Conservation (phyloP, 352 stramenopile genomes). For the Globisporangium paroecandrum region DNA sequence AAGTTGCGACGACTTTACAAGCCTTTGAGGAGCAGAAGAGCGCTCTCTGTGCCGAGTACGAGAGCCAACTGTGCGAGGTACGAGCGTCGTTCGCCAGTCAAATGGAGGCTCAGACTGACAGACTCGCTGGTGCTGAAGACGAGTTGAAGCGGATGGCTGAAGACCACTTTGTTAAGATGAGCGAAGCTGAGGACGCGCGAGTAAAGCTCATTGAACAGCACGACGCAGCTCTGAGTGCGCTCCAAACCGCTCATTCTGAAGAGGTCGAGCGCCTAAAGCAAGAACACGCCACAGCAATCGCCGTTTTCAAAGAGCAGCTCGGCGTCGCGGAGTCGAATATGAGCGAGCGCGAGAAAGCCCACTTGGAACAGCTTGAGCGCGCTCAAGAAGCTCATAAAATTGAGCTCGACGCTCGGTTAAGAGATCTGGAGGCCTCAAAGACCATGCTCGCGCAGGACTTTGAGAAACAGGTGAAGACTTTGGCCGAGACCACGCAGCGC, state of each 20-base stretch:
- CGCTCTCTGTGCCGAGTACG: not conserved
- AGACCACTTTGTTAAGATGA: not conserved
- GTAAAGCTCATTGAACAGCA: not conserved
- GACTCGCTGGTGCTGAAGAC: not conserved
- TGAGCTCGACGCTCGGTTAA: not conserved
- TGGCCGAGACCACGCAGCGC: conserved; percentile 3
- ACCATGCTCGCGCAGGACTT: conserved; percentile 6
- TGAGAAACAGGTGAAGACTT: not conserved
- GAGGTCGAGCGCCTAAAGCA: not conserved
- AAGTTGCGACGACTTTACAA: too few species aligned
- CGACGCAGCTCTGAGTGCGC: not conserved
- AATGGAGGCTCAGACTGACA: not conserved
- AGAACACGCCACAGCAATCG: not conserved
- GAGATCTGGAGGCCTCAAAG: not conserved
- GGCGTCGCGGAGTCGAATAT: not conserved
- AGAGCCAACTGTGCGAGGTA: not conserved
- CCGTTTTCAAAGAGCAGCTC: conserved; percentile 1
- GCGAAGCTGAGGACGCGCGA: conserved; percentile 1
- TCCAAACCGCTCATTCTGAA: not conserved
- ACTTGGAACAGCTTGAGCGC: not conserved
- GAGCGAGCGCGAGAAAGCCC: not conserved
- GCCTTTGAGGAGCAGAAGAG: not conserved
- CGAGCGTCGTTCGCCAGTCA: not conserved
- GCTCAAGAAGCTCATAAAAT: not conserved
- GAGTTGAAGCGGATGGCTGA: not conserved